Evolutionary conservation across 768 basidiomycete species (phyloP).

Genomic region (Cytidiella melzeri): DNA sequence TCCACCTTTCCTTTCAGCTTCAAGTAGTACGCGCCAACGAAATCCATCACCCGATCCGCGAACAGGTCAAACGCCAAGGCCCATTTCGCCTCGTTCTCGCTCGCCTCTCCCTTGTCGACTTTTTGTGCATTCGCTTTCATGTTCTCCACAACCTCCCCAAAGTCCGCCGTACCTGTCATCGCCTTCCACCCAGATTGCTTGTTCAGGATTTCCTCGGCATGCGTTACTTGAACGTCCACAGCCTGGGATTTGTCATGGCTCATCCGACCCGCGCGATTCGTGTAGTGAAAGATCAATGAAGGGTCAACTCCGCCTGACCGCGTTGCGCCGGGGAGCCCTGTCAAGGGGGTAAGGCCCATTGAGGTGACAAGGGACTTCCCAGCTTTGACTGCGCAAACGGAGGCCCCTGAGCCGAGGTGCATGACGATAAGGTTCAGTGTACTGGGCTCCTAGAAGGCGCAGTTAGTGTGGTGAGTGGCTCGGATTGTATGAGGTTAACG

Average conservation of each 20-base stretch:
- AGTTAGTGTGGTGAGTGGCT: background rate
- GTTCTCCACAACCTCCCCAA: slow-evolving; percentile 54
- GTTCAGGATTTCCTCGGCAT: slow-evolving; percentile 73
- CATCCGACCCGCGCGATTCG: slow-evolving; percentile 40
- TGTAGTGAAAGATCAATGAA: slow-evolving; percentile 78
- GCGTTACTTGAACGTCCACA: slow-evolving; percentile 48
- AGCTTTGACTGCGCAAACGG: slow-evolving; percentile 64
- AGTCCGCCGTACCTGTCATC: slow-evolving; percentile 77
- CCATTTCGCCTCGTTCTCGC: slow-evolving; percentile 24
- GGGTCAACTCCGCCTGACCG: slow-evolving; percentile 82
- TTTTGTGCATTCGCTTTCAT: slow-evolving; percentile 12
- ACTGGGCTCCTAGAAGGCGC: slow-evolving; percentile 30
- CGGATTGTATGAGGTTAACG: background rate
- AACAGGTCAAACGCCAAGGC: slow-evolving; percentile 75
- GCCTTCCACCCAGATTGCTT: slow-evolving; percentile 74
- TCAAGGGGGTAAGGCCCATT: slow-evolving; percentile 91
- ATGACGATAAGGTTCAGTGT: slow-evolving; percentile 71
- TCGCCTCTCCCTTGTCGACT: background rate
- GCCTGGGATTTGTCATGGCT: slow-evolving; percentile 43
- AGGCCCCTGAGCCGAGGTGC: slow-evolving; percentile 90
- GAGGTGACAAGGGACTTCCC: slow-evolving; percentile 80
- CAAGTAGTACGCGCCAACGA: slow-evolving; percentile 67
- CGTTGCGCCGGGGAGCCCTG: slow-evolving; percentile 84
- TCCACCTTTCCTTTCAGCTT: slow-evolving; percentile 65
- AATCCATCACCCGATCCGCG: slow-evolving; percentile 69